Percentiles rank a stretch among this genome's conserved stretches.
Evolutionary conservation across 2,329 filamentous ascomycete genomes (phyloP).

Genomic region (Talaromyces sp.): DNA sequence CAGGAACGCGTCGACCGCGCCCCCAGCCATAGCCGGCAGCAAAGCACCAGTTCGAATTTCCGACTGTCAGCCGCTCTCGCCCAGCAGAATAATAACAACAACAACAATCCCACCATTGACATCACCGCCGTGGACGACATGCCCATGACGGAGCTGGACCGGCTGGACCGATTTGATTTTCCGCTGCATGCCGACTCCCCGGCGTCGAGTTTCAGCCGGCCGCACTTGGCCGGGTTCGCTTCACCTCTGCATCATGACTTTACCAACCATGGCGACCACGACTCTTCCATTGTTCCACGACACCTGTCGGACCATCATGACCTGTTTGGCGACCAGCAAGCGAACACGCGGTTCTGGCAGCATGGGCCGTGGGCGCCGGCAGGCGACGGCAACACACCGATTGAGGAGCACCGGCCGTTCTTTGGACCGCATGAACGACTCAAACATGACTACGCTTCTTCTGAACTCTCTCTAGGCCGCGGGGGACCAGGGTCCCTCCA

Average conservation of each 20-base stretch:
- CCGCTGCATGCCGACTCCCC: slow-evolving; percentile 38
- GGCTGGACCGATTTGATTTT: slow-evolving; percentile 30
- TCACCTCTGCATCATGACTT: slow-evolving; percentile 33
- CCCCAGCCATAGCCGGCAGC: slow-evolving; percentile 30
- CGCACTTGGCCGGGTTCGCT: slow-evolving; percentile 34
- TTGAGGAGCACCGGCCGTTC: slow-evolving; percentile 38
- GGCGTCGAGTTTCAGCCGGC: slow-evolving; percentile 37
- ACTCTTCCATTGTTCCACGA: slow-evolving; percentile 18
- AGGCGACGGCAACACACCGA: slow-evolving; percentile 37
- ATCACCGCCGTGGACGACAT: slow-evolving; percentile 36
- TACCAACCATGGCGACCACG: slow-evolving; percentile 27
- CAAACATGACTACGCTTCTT: slow-evolving; percentile 40
- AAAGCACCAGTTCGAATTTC: slow-evolving; percentile 32
- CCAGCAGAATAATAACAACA: slow-evolving; percentile 29
- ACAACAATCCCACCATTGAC: slow-evolving; percentile 30
- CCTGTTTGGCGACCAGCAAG: slow-evolving; percentile 40
- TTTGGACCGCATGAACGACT: slow-evolving; percentile 40
- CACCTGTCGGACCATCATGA: slow-evolving; percentile 36
- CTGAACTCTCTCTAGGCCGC: slow-evolving; percentile 38
- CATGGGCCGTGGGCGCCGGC: slow-evolving; percentile 35
- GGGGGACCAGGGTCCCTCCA: slow-evolving; percentile 37
- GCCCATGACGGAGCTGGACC: slow-evolving; percentile 23
- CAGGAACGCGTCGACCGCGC: slow-evolving; percentile 32
- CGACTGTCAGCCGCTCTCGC: slow-evolving; percentile 34
- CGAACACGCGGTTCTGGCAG: slow-evolving; percentile 41